phyloP scores from a whole-genome alignment of 1,284 basidiomycete genomes.

The Moniliella sp. region DNA sequence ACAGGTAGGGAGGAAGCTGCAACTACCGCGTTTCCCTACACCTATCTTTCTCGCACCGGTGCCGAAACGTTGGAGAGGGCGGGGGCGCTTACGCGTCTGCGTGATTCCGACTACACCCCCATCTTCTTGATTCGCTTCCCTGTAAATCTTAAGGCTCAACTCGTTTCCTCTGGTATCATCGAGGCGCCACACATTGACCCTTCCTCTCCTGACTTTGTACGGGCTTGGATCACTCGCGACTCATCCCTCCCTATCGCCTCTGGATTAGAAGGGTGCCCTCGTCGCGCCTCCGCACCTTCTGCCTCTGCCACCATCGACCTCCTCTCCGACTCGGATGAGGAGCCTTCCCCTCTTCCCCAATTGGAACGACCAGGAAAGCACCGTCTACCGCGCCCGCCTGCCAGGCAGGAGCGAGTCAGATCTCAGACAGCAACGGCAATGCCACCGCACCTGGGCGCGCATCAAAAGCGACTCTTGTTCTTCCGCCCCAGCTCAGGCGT shows the following conservation, averaged over 20 bases:
- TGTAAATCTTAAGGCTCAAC: not conserved
- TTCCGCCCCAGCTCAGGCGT: too few species aligned
- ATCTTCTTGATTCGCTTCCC: conserved; percentile 2
- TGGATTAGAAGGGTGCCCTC: not conserved
- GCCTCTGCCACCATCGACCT: too few species aligned
- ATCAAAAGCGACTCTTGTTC: too few species aligned
- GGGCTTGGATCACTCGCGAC: not conserved
- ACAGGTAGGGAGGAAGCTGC: too few species aligned
- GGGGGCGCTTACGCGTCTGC: conserved; percentile 1
- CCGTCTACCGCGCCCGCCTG: too few species aligned
- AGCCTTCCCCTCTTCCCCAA: too few species aligned
- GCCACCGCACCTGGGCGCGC: too few species aligned
- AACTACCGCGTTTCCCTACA: conserved; percentile 3
- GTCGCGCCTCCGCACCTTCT: too few species aligned
- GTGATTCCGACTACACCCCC: conserved; percentile 3
- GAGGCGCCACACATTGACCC: not conserved
- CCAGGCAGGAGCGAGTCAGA: too few species aligned
- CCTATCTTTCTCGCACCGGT: conserved; percentile 1
- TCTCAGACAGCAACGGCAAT: too few species aligned
- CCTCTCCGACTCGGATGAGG: too few species aligned
- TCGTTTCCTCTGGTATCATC: not conserved
- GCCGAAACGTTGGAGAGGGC: not conserved
- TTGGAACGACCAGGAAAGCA: too few species aligned
- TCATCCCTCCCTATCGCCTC: not conserved
- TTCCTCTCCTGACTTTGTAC: not conserved